Conservation (phyloP, 768 basidiomycete species). For the Hirschioporus abietinus region DNA sequence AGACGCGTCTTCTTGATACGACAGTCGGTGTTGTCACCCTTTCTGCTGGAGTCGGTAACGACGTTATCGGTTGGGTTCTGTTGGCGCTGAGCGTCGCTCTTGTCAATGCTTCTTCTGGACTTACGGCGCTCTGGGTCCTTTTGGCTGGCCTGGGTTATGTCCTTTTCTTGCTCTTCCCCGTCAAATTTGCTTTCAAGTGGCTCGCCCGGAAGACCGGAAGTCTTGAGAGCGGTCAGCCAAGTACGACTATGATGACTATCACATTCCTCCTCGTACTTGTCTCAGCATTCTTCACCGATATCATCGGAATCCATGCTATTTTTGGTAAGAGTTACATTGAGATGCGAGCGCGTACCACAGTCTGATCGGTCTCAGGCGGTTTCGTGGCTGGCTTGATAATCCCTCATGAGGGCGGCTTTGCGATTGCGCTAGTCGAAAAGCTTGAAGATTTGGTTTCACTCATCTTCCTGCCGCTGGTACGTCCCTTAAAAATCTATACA, state of each 20-base stretch:
- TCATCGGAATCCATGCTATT: conserved; percentile 74
- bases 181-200: conserved; percentile 60
- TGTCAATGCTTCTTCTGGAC: conserved; percentile 68
- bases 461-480: conserved; percentile 69
- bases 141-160: conserved; percentile 62
- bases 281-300: conserved; percentile 81
- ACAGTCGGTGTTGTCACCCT: conserved; percentile 80
- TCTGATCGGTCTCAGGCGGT: conserved; percentile 41
- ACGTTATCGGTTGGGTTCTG: conserved; percentile 75
- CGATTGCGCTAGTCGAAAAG: conserved; percentile 76
- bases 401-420: conserved; percentile 78
- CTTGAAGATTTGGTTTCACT: conserved; percentile 83
- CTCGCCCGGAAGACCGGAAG: conserved; percentile 62
- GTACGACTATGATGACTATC: conserved; percentile 71
- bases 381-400: conserved; percentile 81
- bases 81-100: conserved; percentile 81
- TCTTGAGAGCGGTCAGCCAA: conserved; percentile 67
- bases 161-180: conserved; percentile 61
- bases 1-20: conserved; percentile 76
- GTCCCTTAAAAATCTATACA: conserved; percentile 19
- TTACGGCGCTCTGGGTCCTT: conserved; percentile 77
- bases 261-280: conserved; percentile 69
- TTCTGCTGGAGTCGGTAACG: conserved; percentile 79
- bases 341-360: background rate
- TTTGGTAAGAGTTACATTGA: conserved; percentile 36